Base-by-base conservation (phyloP, 2,329 filamentous ascomycete genomes). In the Dothideomycetes sp. region DNA sequence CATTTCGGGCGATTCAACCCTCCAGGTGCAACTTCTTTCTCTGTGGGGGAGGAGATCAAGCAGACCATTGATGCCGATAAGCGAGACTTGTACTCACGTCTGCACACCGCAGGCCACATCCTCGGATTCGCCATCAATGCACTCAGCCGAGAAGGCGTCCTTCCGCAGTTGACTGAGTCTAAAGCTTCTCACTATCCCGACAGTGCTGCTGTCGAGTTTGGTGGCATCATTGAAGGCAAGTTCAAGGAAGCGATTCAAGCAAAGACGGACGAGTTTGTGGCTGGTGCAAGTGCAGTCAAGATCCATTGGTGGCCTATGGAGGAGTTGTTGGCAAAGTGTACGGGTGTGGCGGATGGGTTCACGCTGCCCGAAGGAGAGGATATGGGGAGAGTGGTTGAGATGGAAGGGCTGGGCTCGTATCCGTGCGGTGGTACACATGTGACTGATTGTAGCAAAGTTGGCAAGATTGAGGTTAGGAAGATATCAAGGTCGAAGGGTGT, bases 401-500 rank as follows among this genome's bases (percentile, higher is more conserved):
- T 86, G 44, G 72, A 75, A 0, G 80, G 79, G 0, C 71, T 73
- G 0, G 82, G 80, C 48, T 71, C 71, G 18, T 85, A 86, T 62
- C 80, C 81, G 1, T 86, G 82, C 56, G 82, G 81, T 5, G 81
- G 81, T 0, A 86, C 81, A 18, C 82, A 86, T 63, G 80, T 85
- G 3, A 63, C 70, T 19, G 69, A 61, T 14, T 80, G 77, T 15
- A 65, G 70, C 42, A 48, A 69, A 44, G 77, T 72, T 50, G 76
- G 79, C 1, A 69, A 70, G 53, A 75, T 76, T 4, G 72, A 62
- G 3, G 77, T 85, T 3, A 79, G 69, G 63, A 83, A 80, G 62
- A 79, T 86, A 40, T 69, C 69, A 45, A 68, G 79, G 56, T 68
- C 64, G 38, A 82, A 81, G 56, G 79, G 80, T 3, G 67, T 63